These are phyloP conservation scores for Myxozyma monticola DNA, from an alignment of 805 yeast genomes.

Conservation along the genomic window DNA sequence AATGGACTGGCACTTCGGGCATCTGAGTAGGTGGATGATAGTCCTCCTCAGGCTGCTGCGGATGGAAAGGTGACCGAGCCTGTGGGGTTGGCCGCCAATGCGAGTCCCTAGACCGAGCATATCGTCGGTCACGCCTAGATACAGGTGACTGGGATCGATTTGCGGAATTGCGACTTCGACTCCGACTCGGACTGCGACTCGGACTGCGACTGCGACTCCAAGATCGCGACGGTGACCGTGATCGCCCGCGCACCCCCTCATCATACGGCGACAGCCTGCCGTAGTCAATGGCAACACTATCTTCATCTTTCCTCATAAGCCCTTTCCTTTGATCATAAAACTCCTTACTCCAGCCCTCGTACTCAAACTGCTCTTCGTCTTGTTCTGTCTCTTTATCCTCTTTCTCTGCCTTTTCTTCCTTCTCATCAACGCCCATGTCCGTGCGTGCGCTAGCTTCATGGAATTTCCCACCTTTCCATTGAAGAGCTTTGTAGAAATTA, in stretches of 20 bases:
- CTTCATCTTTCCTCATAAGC: neutral
- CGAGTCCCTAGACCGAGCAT: too few relatives aligned
- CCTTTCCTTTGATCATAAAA: conserved; percentile 5
- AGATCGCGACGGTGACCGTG: conserved; percentile 5
- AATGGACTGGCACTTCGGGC: too few relatives aligned
- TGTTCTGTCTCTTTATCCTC: neutral
- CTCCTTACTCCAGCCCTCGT: conserved; percentile 16
- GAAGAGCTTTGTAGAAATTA: conserved; percentile 11
- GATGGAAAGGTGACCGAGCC: too few relatives aligned
- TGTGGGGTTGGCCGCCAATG: too few relatives aligned
- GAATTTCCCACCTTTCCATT: conserved; percentile 7
- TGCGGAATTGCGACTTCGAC: neutral
- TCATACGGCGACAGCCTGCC: neutral
- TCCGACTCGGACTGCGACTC: neutral
- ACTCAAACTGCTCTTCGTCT: conserved; percentile 5
- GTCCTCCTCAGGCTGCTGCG: too few relatives aligned
- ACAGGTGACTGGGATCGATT: too few relatives aligned
- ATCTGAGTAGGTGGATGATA: too few relatives aligned
- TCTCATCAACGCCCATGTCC: neutral
- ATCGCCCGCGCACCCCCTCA: neutral
- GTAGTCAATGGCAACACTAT: neutral
- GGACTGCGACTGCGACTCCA: neutral
- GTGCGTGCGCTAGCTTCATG: conserved; percentile 8
- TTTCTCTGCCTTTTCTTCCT: too few relatives aligned
- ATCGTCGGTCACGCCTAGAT: too few relatives aligned